Percentiles rank a stretch among this genome's conserved stretches.
These are phyloP conservation scores for Sclerotinia minor DNA, from an alignment of 2,329 filamentous ascomycete genomes.

Conservation along the genomic window DNA sequence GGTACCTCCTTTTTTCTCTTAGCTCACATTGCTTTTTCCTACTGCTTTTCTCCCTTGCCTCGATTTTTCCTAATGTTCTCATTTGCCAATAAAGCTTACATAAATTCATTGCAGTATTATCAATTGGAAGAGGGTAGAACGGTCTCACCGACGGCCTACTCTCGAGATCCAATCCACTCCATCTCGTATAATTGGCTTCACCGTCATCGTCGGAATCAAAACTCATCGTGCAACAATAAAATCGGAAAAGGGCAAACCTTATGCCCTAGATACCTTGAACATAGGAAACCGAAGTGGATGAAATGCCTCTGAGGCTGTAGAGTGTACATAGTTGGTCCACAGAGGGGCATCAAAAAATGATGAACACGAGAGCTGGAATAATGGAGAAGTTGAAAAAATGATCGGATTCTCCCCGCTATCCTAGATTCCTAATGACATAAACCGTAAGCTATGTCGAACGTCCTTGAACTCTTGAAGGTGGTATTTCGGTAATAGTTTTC, in stretches of 20 bases:
- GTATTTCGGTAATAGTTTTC: background rate
- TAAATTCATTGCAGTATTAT: background rate
- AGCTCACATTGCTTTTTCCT: background rate
- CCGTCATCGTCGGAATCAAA: background rate
- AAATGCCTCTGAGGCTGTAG: slow-evolving; percentile 8
- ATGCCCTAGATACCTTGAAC: background rate
- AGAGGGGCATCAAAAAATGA: slow-evolving; percentile 9
- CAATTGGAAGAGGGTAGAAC: background rate
- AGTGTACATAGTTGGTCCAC: background rate
- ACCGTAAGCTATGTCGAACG: background rate
- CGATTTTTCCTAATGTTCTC: background rate
- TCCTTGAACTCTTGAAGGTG: background rate
- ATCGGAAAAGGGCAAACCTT: slow-evolving; percentile 9
- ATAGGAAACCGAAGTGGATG: background rate
- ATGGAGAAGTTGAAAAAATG: slow-evolving; percentile 4
- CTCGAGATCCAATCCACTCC: slow-evolving; percentile 5
- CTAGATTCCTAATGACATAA: background rate
- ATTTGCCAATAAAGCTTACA: background rate
- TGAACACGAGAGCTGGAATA: slow-evolving; percentile 19
- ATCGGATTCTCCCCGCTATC: slow-evolving; percentile 9
- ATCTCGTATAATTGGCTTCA: slow-evolving; percentile 11
- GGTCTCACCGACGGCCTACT: slow-evolving; percentile 2
- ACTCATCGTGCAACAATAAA: slow-evolving; percentile 4
- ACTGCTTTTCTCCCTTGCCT: background rate
- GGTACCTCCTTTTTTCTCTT: background rate